phyloP scores from a whole-genome alignment of 768 basidiomycete genomes.

The Hygrophorus russula region DNA sequence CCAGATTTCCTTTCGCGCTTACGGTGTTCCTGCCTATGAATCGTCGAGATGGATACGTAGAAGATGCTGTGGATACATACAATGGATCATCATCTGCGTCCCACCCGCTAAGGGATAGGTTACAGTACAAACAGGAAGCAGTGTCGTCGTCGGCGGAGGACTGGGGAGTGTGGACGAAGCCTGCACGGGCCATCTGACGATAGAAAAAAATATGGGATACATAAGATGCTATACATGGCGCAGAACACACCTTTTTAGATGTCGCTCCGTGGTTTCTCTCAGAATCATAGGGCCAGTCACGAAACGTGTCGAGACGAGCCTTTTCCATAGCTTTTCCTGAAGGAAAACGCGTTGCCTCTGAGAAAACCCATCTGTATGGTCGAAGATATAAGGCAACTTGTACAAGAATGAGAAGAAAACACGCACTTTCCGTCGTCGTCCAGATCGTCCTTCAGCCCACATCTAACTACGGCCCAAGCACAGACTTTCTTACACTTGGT shows the following conservation, averaged over 20 bases:
- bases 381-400: neutral
- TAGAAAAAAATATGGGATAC: neutral
- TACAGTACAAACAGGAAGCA: conserved; percentile 80
- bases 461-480: conserved; percentile 75
- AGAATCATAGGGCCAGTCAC: conserved; percentile 47
- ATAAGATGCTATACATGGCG: neutral
- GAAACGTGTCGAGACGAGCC: conserved; percentile 60
- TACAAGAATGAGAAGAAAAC: conserved; percentile 1
- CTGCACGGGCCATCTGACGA: conserved; percentile 75
- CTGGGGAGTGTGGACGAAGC: conserved; percentile 74
- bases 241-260: conserved; percentile 46
- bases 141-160: conserved; percentile 70
- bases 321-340: conserved; percentile 58
- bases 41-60: neutral
- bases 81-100: conserved; percentile 77
- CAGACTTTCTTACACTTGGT: conserved; percentile 53
- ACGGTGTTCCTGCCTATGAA: neutral
- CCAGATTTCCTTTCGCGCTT: conserved; percentile 31
- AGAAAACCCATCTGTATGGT: conserved; percentile 42
- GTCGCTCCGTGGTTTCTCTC: conserved; percentile 53
- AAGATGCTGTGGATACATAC: conserved; percentile 35
- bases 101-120: conserved; percentile 75
- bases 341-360: conserved; percentile 53
- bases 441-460: conserved; percentile 50
- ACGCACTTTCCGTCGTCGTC: conserved; percentile 46